A percentile compares a stretch with the other conserved stretches of the same genome.
Evolutionary conservation across 345 rosid genomes (phyloP).

Genomic region (Laguncularia racemosa): DNA sequence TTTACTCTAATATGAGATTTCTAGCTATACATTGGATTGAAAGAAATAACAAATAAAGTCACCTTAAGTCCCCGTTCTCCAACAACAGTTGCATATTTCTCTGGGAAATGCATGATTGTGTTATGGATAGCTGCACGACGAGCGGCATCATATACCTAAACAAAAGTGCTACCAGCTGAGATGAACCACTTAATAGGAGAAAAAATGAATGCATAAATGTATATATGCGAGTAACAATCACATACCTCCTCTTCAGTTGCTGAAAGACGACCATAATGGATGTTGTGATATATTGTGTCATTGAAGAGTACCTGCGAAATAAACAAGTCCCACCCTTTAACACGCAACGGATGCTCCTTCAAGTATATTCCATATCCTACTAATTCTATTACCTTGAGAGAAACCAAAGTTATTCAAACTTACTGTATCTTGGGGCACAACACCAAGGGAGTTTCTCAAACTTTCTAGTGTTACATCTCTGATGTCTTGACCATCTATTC

Average conservation of each 20-base stretch:
- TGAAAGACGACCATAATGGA: constrained; percentile 87
- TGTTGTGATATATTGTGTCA: constrained; percentile 92
- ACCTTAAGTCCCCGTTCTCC: constrained; percentile 99
- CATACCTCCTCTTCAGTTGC: constrained; percentile 86
- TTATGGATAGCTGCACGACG: constrained; percentile 92
- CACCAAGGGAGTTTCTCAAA: constrained; percentile 69
- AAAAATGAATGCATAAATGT: neutral
- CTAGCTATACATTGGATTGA: neutral
- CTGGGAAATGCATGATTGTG: constrained; percentile 84
- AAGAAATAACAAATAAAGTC: constrained; percentile 15
- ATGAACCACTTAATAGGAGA: neutral
- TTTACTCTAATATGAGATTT: too few species aligned
- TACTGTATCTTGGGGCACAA: constrained; percentile 98
- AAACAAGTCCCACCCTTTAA: neutral
- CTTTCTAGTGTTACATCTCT: constrained; percentile 68
- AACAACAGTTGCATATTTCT: constrained; percentile 81
- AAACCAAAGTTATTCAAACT: constrained; percentile 18
- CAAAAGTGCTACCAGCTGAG: constrained; percentile 5
- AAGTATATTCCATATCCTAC: neutral
- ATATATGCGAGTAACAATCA: constrained; percentile 3
- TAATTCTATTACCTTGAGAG: neutral
- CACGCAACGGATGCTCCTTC: neutral
- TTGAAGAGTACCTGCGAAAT: constrained; percentile 82
- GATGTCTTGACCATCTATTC: constrained; percentile 83
- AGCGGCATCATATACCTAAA: constrained; percentile 93